Conservation (phyloP, 768 basidiomycete genomes). For the Calocybe cyanea region DNA sequence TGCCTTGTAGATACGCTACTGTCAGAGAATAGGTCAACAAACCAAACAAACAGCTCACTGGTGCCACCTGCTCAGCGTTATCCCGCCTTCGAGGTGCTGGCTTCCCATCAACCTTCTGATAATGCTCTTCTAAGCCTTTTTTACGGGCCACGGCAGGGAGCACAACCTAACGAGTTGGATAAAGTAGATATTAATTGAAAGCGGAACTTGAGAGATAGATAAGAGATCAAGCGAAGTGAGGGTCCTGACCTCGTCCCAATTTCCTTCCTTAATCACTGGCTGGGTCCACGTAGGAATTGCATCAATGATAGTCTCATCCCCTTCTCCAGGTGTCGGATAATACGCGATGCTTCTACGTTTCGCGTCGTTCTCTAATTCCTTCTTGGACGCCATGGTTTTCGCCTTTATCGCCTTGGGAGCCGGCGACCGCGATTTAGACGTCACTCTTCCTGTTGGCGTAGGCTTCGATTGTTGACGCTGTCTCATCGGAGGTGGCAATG, state of each 20-base stretch:
- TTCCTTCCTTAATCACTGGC: conserved; percentile 60
- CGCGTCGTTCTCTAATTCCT: conserved; percentile 36
- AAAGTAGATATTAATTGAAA: conserved; percentile 9
- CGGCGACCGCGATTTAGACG: conserved; percentile 25
- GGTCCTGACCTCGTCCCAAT: conserved; percentile 77
- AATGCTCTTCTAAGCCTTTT: conserved; percentile 70
- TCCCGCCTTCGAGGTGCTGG: conserved; percentile 46
- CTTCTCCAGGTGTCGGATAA: conserved; percentile 55
- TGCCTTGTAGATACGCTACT: conserved; percentile 43
- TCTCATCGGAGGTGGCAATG: conserved; percentile 22
- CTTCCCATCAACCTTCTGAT: conserved; percentile 67
- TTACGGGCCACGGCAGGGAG: conserved; percentile 82
- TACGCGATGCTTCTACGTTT: conserved; percentile 58
- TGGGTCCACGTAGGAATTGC: conserved; percentile 85
- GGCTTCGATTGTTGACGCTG: conserved; percentile 29
- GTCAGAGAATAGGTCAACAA: not conserved
- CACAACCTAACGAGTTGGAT: conserved; percentile 52
- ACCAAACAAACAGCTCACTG: conserved; percentile 42
- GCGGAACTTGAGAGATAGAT: conserved; percentile 5
- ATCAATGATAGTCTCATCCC: conserved; percentile 47
- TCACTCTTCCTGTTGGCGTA: conserved; percentile 23
- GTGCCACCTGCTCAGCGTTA: conserved; percentile 45
- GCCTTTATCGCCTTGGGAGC: conserved; percentile 30
- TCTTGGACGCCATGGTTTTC: conserved; percentile 39
- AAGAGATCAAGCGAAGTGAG: conserved; percentile 6